phyloP scores from a whole-genome alignment of 257 asterid genomes.

The Capsicum pubescens region DNA sequence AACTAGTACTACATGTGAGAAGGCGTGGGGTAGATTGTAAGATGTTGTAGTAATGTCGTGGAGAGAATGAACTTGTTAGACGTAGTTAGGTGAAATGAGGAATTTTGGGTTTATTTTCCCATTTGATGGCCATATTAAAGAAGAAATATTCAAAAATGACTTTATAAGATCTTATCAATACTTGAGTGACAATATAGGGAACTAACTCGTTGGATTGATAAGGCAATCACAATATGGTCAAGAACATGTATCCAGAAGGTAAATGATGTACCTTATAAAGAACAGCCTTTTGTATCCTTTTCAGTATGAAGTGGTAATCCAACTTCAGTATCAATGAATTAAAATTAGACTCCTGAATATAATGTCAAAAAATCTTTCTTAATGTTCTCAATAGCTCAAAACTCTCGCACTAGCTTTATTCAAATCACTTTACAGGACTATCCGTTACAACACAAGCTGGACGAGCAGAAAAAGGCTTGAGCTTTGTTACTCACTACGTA shows the following conservation, averaged over 20 bases:
- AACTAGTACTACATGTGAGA: too few relatives aligned
- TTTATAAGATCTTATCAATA: too few relatives aligned
- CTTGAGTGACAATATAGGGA: too few relatives aligned
- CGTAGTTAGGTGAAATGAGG: too few relatives aligned
- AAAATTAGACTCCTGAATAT: not conserved
- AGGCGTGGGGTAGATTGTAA: too few relatives aligned
- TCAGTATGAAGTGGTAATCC: not conserved
- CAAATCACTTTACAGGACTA: constrained; percentile 22
- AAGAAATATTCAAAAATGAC: too few relatives aligned
- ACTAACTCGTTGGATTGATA: not conserved
- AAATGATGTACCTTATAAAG: not conserved
- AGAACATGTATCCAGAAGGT: not conserved
- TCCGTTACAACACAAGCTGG: not conserved
- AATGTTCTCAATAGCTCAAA: not conserved
- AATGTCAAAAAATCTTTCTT: constrained; percentile 21
- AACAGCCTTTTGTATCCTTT: not conserved
- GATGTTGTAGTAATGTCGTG: too few relatives aligned
- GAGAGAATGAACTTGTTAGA: too few relatives aligned
- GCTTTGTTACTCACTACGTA: not conserved
- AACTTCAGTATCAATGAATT: not conserved
- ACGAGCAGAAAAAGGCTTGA: not conserved
- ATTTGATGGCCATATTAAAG: too few relatives aligned
- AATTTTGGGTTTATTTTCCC: too few relatives aligned
- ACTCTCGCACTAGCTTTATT: not conserved
- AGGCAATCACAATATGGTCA: not conserved